Evolutionary conservation across 2,329 filamentous ascomycete species (phyloP).

Genomic region (Colletotrichum coccodes): DNA sequence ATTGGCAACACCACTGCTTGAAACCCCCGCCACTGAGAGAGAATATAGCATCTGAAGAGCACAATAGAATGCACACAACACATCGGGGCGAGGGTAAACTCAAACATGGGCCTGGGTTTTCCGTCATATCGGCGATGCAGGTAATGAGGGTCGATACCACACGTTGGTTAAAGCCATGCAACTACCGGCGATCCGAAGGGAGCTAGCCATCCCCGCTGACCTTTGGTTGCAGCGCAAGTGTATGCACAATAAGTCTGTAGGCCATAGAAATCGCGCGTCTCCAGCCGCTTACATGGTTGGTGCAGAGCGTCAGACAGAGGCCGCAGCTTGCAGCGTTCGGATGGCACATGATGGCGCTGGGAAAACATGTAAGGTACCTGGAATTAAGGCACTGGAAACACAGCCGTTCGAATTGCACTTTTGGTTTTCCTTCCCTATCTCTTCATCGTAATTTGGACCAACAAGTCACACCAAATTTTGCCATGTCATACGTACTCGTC

Average conservation of each 20-base stretch:
- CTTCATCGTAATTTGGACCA: constrained; percentile 8
- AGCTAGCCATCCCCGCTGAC: constrained; percentile 18
- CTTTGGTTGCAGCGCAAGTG: constrained; percentile 3
- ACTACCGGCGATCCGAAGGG: constrained; percentile 23
- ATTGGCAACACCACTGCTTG: neutral
- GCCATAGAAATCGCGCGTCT: neutral
- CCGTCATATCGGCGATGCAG: neutral
- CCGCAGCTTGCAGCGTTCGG: constrained; percentile 10
- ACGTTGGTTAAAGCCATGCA: neutral
- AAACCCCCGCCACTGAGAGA: neutral
- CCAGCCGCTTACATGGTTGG: constrained; percentile 8
- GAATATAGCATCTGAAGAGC: no score
- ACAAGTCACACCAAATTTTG: neutral
- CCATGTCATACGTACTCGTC: neutral
- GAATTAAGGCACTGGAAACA: neutral
- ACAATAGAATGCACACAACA: neutral
- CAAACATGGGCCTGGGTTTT: neutral
- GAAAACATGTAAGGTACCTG: constrained; percentile 30
- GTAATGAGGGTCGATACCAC: neutral
- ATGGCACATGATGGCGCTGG: constrained; percentile 21
- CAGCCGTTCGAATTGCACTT: constrained; percentile 2
- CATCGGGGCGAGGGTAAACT: neutral
- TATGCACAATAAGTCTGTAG: neutral
- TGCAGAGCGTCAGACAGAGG: neutral
- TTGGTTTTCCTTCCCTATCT: neutral